Conservation (phyloP, 441 rosid species). For the Macaranga tanarius region DNA sequence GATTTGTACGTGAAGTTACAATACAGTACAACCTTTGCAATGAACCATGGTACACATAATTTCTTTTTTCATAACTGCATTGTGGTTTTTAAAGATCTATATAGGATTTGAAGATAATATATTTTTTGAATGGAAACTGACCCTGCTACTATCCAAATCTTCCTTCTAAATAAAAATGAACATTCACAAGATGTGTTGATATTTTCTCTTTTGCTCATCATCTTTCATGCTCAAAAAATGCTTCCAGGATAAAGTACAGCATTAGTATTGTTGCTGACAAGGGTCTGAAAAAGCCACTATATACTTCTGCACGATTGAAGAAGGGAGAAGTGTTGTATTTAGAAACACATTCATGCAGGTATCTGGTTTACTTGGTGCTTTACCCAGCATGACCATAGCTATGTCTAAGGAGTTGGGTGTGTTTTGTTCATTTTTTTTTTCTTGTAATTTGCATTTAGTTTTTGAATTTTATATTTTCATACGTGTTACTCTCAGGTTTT, state of each 20-base stretch:
- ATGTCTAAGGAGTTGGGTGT: not conserved
- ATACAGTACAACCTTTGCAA: conserved; percentile 98
- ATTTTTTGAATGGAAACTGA: conserved; percentile 11
- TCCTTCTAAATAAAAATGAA: not conserved
- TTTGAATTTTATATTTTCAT: not conserved
- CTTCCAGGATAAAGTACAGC: conserved; percentile 89
- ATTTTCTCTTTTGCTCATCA: not conserved
- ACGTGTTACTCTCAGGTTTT: not conserved
- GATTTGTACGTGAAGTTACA: conserved; percentile 96
- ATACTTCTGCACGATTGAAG: conserved; percentile 96
- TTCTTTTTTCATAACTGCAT: conserved; percentile 5
- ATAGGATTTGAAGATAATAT: conserved; percentile 13
- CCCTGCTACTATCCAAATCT: not conserved
- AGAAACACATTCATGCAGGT: conserved; percentile 98
- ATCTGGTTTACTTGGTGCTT: conserved; percentile 12
- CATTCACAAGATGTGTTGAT: not conserved
- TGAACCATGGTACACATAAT: conserved; percentile 84
- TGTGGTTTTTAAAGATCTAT: conserved; percentile 8
- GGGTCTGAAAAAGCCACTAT: conserved; percentile 91
- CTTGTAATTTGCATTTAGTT: not conserved
- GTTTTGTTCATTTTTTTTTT: not conserved
- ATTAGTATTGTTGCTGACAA: conserved; percentile 95
- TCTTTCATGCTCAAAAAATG: conserved; percentile 18
- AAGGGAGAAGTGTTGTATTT: conserved; percentile 95
- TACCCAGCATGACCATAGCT: not conserved